These are phyloP conservation scores for Gloeopeniophorella convolvens DNA, from an alignment of 768 basidiomycete species.

Conservation along the genomic window DNA sequence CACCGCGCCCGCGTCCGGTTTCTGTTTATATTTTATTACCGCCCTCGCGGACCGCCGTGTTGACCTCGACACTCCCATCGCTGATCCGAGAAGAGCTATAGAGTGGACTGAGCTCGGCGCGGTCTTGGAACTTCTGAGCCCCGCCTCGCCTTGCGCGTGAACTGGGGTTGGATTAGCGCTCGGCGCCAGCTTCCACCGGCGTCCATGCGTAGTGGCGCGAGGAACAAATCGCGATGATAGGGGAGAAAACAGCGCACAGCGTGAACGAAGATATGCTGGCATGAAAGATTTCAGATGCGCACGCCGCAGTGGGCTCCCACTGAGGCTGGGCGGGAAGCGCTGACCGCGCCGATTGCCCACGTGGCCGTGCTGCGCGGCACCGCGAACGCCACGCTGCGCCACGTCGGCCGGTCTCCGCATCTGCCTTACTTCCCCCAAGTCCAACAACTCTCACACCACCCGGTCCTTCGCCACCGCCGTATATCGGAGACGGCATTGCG, in stretches of 20 bases:
- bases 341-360: too few relatives aligned
- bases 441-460: not conserved
- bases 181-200: not conserved
- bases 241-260: not conserved
- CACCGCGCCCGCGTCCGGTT: conserved; percentile 5
- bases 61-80: not conserved
- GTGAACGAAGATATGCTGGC: not conserved
- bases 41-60: too few relatives aligned
- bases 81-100: conserved; percentile 18
- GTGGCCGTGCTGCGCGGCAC: not conserved
- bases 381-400: not conserved
- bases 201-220: not conserved
- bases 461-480: not conserved
- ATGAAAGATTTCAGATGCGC: conserved; percentile 10
- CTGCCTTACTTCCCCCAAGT: not conserved
- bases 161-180: not conserved
- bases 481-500: not conserved
- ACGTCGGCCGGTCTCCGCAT: not conserved
- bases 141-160: conserved; percentile 3
- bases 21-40: too few relatives aligned
- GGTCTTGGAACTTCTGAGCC: conserved; percentile 9
- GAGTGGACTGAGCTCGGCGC: conserved; percentile 4
- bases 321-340: too few relatives aligned
- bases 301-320: too few relatives aligned
- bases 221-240: not conserved